Conservation (phyloP, 768 basidiomycete species). For the Myochromella boudieri region DNA sequence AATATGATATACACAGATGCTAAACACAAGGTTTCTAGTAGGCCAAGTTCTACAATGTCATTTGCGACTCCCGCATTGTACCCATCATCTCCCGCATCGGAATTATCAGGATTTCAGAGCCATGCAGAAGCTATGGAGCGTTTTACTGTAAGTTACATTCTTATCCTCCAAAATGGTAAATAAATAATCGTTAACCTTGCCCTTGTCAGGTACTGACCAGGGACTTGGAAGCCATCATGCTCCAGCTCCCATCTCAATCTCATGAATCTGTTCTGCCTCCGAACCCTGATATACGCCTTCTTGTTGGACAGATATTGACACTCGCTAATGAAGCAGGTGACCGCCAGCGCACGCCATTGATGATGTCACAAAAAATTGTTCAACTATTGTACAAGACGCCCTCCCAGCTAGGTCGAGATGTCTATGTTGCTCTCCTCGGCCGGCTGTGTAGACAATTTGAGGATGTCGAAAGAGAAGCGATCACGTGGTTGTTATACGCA, state of each 20-base stretch:
- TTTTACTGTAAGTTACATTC: slow-evolving; percentile 58
- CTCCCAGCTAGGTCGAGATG: slow-evolving; percentile 84
- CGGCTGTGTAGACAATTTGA: slow-evolving; percentile 87
- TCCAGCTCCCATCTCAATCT: slow-evolving; percentile 71
- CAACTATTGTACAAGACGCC: slow-evolving; percentile 91
- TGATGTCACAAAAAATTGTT: slow-evolving; percentile 96
- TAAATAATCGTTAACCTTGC: slow-evolving; percentile 4
- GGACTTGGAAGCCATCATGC: slow-evolving; percentile 81
- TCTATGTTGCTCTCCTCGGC: slow-evolving; percentile 87
- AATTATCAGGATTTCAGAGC: slow-evolving; percentile 50
- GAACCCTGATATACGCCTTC: slow-evolving; percentile 83
- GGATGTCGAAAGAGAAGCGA: slow-evolving; percentile 94
- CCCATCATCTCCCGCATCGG: slow-evolving; percentile 62
- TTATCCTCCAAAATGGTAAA: background rate
- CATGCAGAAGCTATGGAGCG: slow-evolving; percentile 89
- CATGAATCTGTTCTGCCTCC: slow-evolving; percentile 65
- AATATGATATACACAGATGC: slow-evolving; percentile 46
- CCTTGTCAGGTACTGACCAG: slow-evolving; percentile 38
- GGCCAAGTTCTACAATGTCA: slow-evolving; percentile 71
- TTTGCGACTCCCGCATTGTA: slow-evolving; percentile 56
- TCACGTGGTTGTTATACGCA: slow-evolving; percentile 93
- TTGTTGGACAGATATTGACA: slow-evolving; percentile 80
- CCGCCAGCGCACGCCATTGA: slow-evolving; percentile 81
- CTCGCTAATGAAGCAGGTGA: slow-evolving; percentile 80
- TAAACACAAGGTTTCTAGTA: slow-evolving; percentile 57